Evolutionary conservation across 2,329 filamentous ascomycete genomes (phyloP).

Genomic region (Penicillium sp.): DNA sequence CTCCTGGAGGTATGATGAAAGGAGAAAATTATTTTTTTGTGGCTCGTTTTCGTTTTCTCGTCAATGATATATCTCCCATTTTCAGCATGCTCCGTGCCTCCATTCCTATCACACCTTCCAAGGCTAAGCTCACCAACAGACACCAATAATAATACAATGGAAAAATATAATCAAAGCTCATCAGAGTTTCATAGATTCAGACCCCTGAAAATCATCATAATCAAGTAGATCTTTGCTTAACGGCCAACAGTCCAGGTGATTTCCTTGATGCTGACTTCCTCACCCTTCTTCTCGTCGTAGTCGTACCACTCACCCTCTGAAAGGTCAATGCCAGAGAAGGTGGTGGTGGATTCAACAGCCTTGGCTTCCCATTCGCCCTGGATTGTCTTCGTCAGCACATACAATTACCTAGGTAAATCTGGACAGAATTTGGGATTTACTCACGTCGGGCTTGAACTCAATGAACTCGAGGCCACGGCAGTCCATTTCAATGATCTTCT

Average conservation of each 20-base stretch:
- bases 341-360: constrained; percentile 74
- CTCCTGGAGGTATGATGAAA: neutral
- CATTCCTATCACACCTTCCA: neutral
- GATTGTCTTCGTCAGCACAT: constrained; percentile 6
- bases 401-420: neutral
- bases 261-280: constrained; percentile 90
- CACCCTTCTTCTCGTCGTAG: constrained; percentile 89
- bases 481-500: constrained; percentile 86
- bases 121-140: neutral
- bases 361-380: constrained; percentile 89
- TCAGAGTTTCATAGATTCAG: constrained; percentile 7
- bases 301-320: constrained; percentile 95
- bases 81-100: neutral
- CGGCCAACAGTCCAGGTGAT: constrained; percentile 81
- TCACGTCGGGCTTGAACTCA: constrained; percentile 85
- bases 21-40: neutral
- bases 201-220: neutral
- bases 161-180: constrained; percentile 5
- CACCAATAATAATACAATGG: constrained; percentile 3
- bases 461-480: constrained; percentile 90
- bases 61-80: neutral
- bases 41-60: neutral
- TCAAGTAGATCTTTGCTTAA: constrained; percentile 34
- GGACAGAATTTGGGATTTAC: constrained; percentile 19
- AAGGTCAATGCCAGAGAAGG: constrained; percentile 79